Base-by-base conservation (phyloP, 148 eudicot species). In the Polygonum aviculare region DNA sequence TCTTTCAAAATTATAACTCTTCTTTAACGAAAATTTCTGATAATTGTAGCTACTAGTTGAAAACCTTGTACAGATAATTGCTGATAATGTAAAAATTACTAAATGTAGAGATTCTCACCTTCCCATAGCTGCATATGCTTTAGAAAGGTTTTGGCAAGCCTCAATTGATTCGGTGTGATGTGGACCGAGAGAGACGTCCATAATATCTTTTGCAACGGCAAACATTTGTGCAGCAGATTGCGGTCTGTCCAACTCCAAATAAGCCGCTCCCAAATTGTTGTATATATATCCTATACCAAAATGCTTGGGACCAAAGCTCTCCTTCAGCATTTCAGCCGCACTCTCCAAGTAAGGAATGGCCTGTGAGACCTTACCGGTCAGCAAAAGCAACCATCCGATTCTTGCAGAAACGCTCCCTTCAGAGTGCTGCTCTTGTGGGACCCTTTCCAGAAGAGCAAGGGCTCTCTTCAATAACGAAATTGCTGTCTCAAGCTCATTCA, bases 171-270 rank as follows among this genome's bases (percentile, higher is more conserved):
- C 99, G 5, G 79, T 77, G 77, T 96, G 98, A 83, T 85, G 88
- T 72, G 98, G 90, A 50, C 99, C 98, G 74, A 96, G 97, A 3
- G 97, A 78, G n/a, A 82, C 87, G 57, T 96, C 99, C 99, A 96
- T 92, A 33, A 96, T 93, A 8, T 93, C 99, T 82, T 93, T 93
- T 2, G 99, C 98, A 63, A 84, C 83, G 51, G 97, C 90, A 86
- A 96, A 93, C 86, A 89, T 87, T 80, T 96, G 97, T 7, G 98
- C 98, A 38, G 99, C 99, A 18, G 97, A 88, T 74, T 96, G 89
- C 72, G 97, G 98, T 72, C 98, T 87, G 35, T 93, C 98, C 52
- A 96, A 80, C 79, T 96, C 97, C 87, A 96, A 77, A 85, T 96
- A 96, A n/a, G 98, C 98, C 7, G 94, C 98, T 22, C 98, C 99